Evolutionary conservation across 768 basidiomycete species (phyloP).

Genomic region (Russula brevipes): DNA sequence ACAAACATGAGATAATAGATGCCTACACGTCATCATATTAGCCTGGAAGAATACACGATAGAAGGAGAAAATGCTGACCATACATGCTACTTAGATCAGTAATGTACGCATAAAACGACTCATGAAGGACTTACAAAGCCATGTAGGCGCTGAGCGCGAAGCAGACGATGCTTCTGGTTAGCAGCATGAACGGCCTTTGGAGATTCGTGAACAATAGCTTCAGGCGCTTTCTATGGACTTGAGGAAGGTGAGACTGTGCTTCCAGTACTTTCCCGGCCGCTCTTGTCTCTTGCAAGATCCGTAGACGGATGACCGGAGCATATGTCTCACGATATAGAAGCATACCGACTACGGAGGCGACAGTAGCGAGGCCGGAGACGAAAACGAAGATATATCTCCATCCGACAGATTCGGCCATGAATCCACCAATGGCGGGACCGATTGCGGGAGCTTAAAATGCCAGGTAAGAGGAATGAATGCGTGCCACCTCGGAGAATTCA

Average conservation of each 20-base stretch:
- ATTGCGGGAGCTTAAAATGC: constrained; percentile 9
- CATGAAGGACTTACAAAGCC: constrained; percentile 51
- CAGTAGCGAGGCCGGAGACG: constrained; percentile 39
- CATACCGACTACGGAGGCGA: constrained; percentile 46
- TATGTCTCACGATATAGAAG: constrained; percentile 73
- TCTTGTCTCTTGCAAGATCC: constrained; percentile 40
- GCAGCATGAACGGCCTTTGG: constrained; percentile 51
- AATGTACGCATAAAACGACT: not conserved
- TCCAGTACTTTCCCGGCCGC: constrained; percentile 36
- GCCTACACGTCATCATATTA: constrained; percentile 29
- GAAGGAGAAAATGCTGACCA: not conserved
- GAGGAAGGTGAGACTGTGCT: not conserved
- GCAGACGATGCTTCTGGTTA: constrained; percentile 60
- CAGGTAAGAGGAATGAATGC: not conserved
- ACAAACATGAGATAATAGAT: constrained; percentile 61
- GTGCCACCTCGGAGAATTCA: too few relatives aligned
- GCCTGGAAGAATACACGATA: not conserved
- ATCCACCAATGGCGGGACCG: constrained; percentile 16
- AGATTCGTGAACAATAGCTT: constrained; percentile 57
- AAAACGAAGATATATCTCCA: constrained; percentile 56
- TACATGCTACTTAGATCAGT: not conserved
- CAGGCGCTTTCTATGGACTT: constrained; percentile 32
- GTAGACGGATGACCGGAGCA: constrained; percentile 58
- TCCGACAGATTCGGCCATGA: constrained; percentile 39
- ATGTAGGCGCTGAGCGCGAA: constrained; percentile 68